Percentiles rank a stretch among this genome's conserved stretches.
phyloP scores from a whole-genome alignment of 441 rosid genomes.

The Pelargonium myrrhifolium region DNA sequence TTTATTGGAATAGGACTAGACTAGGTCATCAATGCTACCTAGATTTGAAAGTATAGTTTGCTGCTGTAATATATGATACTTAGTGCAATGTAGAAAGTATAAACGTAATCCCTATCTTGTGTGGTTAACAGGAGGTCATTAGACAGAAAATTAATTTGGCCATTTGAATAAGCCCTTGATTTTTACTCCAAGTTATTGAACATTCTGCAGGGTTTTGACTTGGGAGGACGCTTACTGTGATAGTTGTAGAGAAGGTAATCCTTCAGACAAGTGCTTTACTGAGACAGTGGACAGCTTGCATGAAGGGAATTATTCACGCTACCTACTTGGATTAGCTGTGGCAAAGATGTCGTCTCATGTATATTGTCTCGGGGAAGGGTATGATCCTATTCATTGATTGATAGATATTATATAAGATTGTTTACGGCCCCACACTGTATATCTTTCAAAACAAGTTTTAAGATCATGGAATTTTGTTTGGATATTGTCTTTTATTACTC shows the following conservation, averaged over 20 bases:
- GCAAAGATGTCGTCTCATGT: conserved; percentile 85
- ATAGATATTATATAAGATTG: not conserved
- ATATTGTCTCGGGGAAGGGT: conserved; percentile 94
- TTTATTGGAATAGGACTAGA: not conserved
- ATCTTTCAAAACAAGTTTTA: not conserved
- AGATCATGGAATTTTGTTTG: not conserved
- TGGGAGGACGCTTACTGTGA: conserved; percentile 2
- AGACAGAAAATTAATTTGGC: not conserved
- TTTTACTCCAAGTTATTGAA: conserved; percentile 11
- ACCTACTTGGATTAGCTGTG: conserved; percentile 64
- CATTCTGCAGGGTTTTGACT: conserved; percentile 28
- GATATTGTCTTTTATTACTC: not conserved
- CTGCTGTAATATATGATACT: not conserved
- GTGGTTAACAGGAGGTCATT: not conserved
- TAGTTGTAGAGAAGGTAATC: not conserved
- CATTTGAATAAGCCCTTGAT: not conserved
- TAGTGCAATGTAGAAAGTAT: not conserved
- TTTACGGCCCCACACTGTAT: not conserved
- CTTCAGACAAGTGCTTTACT: not conserved
- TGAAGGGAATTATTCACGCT: conserved; percentile 32
- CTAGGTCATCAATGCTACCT: not conserved
- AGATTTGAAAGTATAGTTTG: not conserved
- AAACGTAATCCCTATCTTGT: not conserved
- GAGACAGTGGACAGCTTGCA: conserved; percentile 27
- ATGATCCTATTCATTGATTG: conserved; percentile 23